Conservation (phyloP, 2,329 filamentous ascomycete genomes). For the Lachnellula occidentalis region DNA sequence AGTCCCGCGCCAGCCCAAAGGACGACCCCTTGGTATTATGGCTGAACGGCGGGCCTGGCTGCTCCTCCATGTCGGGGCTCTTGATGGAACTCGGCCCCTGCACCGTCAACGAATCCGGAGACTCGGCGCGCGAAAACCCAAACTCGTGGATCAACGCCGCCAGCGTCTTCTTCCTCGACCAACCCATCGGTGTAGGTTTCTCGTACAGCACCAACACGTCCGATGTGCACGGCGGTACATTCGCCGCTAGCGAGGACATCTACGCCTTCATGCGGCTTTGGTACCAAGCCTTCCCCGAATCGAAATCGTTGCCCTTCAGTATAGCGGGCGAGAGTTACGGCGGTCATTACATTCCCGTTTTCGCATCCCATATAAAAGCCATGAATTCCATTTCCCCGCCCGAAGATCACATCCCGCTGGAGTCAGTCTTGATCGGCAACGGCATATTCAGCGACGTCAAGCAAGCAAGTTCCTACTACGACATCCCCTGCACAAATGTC, state of each 20-base stretch:
- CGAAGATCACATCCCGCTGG: slow-evolving; percentile 40
- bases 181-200: slow-evolving; percentile 36
- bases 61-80: slow-evolving; percentile 36
- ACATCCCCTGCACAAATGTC: slow-evolving; percentile 29
- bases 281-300: slow-evolving; percentile 39
- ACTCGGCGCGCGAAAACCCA: slow-evolving; percentile 33
- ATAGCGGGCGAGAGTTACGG: slow-evolving; percentile 25
- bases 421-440: slow-evolving; percentile 47
- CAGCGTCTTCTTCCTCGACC: slow-evolving; percentile 35
- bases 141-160: slow-evolving; percentile 36
- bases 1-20: slow-evolving; percentile 15
- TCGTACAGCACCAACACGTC: slow-evolving; percentile 29
- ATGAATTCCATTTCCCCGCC: slow-evolving; percentile 26
- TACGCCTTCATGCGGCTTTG: slow-evolving; percentile 22
- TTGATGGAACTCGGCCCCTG: slow-evolving; percentile 42
- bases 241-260: slow-evolving; percentile 20
- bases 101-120: slow-evolving; percentile 36
- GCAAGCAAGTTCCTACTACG: slow-evolving; percentile 50
- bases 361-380: slow-evolving; percentile 16
- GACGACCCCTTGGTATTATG: slow-evolving; percentile 16
- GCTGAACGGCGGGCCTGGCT: slow-evolving; percentile 37
- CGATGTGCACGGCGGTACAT: slow-evolving; percentile 7
- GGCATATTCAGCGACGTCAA: slow-evolving; percentile 50
- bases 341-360: slow-evolving; percentile 37
- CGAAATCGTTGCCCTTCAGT: slow-evolving; percentile 36